phyloP scores from a whole-genome alignment of 495 filamentous ascomycete species.

The Xylaria sp. region DNA sequence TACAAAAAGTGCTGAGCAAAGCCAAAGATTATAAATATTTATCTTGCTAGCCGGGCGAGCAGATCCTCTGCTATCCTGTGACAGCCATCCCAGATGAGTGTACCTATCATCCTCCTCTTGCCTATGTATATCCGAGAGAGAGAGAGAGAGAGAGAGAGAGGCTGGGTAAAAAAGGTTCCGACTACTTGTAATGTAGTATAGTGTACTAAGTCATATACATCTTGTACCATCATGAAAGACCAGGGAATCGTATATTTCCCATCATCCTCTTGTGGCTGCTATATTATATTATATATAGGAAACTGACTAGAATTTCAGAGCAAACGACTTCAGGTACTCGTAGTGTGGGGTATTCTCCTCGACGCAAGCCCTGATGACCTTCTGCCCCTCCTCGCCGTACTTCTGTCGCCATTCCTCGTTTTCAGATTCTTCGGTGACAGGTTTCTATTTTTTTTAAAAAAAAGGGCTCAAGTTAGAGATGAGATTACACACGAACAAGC shows the following conservation, averaged over 20 bases:
- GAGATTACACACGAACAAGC: too few species aligned
- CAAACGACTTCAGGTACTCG: slow-evolving; percentile 90
- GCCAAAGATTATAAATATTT: slow-evolving; percentile 8
- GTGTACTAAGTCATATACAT: slow-evolving; percentile 32
- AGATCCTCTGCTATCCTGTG: neutral
- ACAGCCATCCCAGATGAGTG: slow-evolving; percentile 26
- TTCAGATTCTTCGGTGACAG: slow-evolving; percentile 63
- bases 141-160: too few species aligned
- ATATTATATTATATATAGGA: too few species aligned
- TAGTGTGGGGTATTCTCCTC: slow-evolving; percentile 84
- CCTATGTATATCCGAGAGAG: slow-evolving; percentile 22
- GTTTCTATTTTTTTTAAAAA: too few species aligned
- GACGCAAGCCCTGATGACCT: slow-evolving; percentile 76
- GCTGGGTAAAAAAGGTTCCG: neutral
- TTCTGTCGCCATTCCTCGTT: slow-evolving; percentile 82
- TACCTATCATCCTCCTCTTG: slow-evolving; percentile 22
- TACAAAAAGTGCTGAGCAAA: slow-evolving; percentile 2
- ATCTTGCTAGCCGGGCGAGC: slow-evolving; percentile 3
- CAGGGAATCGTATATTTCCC: neutral
- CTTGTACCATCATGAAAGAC: slow-evolving; percentile 29
- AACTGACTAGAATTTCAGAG: slow-evolving; percentile 59
- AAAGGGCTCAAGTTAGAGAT: too few species aligned
- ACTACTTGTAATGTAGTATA: slow-evolving; percentile 34
- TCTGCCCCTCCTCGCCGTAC: slow-evolving; percentile 78
- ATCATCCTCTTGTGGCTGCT: neutral